Evolutionary conservation across 2,329 filamentous ascomycete species (phyloP).

Genomic region (Pyrenochaeta sp.): DNA sequence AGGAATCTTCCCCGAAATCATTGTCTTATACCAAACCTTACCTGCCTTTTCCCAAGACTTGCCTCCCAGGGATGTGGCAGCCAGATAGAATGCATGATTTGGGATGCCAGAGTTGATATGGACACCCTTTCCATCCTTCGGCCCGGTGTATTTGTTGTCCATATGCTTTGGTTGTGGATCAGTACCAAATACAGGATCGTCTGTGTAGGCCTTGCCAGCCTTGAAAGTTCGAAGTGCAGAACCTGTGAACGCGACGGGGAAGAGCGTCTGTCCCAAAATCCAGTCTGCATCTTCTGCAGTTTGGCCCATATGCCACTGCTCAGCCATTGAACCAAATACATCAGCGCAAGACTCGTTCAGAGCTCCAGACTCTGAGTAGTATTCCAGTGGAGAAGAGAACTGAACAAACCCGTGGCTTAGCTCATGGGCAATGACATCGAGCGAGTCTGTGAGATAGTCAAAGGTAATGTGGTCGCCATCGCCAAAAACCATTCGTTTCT

Average conservation of each 20-base stretch:
- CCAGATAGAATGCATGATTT: constrained; percentile 65
- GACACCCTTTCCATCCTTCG: neutral
- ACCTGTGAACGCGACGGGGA: constrained; percentile 61
- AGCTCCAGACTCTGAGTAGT: constrained; percentile 62
- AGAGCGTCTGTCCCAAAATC: constrained; percentile 64
- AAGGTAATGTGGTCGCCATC: constrained; percentile 61
- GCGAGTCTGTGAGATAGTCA: constrained; percentile 60
- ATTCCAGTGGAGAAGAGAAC: constrained; percentile 60
- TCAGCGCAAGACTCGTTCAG: constrained; percentile 67
- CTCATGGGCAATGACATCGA: constrained; percentile 68
- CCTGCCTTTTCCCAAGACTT: constrained; percentile 52
- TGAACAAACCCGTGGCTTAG: constrained; percentile 65
- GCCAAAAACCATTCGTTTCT: constrained; percentile 63
- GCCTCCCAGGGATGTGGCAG: constrained; percentile 59
- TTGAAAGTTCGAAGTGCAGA: constrained; percentile 65
- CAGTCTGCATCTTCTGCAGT: constrained; percentile 59
- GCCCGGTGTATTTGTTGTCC: neutral
- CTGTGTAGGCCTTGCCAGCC: constrained; percentile 60
- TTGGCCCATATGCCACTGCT: constrained; percentile 57
- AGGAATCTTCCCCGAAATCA: constrained; percentile 6
- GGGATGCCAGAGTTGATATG: constrained; percentile 64
- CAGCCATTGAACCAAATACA: constrained; percentile 66
- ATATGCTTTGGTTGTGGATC: constrained; percentile 58
- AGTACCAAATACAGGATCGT: constrained; percentile 29
- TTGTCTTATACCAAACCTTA: constrained; percentile 19